Evolutionary conservation across 805 yeast genomes (phyloP).

Genomic region (Candida manassasensis): DNA sequence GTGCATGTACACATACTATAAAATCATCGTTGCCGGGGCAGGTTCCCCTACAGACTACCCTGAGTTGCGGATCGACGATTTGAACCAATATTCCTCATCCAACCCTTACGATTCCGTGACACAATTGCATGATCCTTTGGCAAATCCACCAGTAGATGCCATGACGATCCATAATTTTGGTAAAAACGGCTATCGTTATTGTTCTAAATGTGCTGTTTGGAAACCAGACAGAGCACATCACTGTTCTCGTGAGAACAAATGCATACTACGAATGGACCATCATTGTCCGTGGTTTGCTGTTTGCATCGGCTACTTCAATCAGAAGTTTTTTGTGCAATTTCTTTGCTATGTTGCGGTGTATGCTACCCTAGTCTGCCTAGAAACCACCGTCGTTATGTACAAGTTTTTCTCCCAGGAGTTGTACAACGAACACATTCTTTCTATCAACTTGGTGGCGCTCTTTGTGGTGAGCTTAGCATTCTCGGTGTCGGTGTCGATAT

Average conservation of each 20-base stretch:
- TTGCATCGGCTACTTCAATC: constrained; percentile 81
- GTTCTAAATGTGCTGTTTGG: constrained; percentile 51
- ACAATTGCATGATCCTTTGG: constrained; percentile 1
- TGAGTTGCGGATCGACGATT: constrained; percentile 31
- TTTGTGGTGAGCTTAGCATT: constrained; percentile 58
- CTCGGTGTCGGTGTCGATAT: constrained; percentile 36
- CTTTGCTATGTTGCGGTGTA: constrained; percentile 50
- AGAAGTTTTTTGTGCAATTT: constrained; percentile 75
- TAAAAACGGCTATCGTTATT: constrained; percentile 53
- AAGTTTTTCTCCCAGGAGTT: constrained; percentile 41
- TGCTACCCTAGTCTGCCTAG: constrained; percentile 35
- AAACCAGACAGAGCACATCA: constrained; percentile 60
- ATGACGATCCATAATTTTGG: constrained; percentile 40
- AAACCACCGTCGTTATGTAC: constrained; percentile 42
- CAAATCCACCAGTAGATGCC: constrained; percentile 30
- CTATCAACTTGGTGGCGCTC: constrained; percentile 57
- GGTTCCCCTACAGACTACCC: constrained; percentile 63
- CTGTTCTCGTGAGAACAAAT: constrained; percentile 45
- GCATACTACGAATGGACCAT: constrained; percentile 54
- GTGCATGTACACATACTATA: constrained; percentile 48
- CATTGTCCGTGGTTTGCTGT: constrained; percentile 88
- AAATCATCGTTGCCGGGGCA: constrained; percentile 50
- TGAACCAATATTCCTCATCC: constrained; percentile 11
- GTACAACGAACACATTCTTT: constrained; percentile 40
- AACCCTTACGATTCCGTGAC: constrained; percentile 2